Base-by-base conservation (phyloP, 345 rosid species). In the Geranium rotundifolium region DNA sequence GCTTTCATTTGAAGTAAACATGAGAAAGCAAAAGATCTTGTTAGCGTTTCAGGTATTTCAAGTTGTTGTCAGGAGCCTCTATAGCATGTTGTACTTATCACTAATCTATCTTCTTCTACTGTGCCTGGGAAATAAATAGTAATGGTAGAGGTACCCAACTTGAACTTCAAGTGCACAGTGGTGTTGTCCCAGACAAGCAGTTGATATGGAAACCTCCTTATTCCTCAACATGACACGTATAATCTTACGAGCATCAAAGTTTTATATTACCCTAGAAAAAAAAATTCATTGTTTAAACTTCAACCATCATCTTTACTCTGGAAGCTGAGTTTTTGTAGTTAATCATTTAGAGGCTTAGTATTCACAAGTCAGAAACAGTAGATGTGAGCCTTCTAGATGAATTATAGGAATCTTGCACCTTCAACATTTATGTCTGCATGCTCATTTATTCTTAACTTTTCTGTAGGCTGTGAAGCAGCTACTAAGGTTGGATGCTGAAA, bases 1-100 rank as follows among this genome's bases (percentile, higher is more conserved):
- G 59, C 93, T 95, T 71, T 89, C 99, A 9, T 95, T 95, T 78
- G 96, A 90, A 83, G 89, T 90, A 60, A 86, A 90, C 68, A 88
- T 95, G 77, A 84, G 99, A 80, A 95, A 84, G 83, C 92, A 79
- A 72, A 88, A 87, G 75, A 78, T 83, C 79, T 81, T 95, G 66
- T 92, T 86, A 63, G 97, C 97, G 23, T 84, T 95, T 65, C 97
- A 90, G 99, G 99, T 95, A 77, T 57, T 56, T 1, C 8, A 63
- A 20, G 30, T 57, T 57, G 14, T 46, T 46, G 13, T 46, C 52
- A 12, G 52, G 52, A 10, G 52, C 46, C 46, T 46, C 52, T 9
- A 46, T 46, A 46, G 52, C 3, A 65, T 20, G 23, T 5, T 37
- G 27, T 23, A 23, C 27, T 23, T 23, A 1, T 72, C 19, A 15